Conservation (phyloP, 805 yeast species). For the Cyberlindnera veronae region DNA sequence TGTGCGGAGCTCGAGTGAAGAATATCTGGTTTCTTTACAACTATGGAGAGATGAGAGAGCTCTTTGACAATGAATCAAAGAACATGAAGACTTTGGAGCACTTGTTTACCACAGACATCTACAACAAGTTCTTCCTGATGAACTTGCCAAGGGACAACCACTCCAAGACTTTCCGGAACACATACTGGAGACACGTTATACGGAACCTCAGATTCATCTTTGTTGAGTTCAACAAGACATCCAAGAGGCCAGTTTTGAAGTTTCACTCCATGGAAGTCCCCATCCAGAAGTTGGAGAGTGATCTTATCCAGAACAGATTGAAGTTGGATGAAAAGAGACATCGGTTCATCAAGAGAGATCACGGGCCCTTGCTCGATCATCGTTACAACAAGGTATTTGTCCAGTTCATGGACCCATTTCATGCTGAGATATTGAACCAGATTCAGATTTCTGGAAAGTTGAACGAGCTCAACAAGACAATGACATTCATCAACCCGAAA, state of each 20-base stretch:
- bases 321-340: constrained; percentile 11
- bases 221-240: no score
- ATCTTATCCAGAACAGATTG: constrained; percentile 1
- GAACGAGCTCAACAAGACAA: constrained; percentile 40
- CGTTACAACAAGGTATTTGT: constrained; percentile 51
- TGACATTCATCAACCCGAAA: constrained; percentile 55
- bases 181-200: constrained; percentile 2
- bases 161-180: neutral
- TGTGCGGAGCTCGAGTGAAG: constrained; percentile 46
- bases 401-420: constrained; percentile 51
- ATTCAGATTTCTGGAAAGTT: constrained; percentile 43
- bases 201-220: constrained; percentile 4
- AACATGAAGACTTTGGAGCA: constrained; percentile 37
- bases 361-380: constrained; percentile 25
- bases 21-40: constrained; percentile 58
- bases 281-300: neutral
- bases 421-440: constrained; percentile 65
- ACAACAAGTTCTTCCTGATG: constrained; percentile 14
- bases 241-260: no score
- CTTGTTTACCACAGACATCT: constrained; percentile 34
- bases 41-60: constrained; percentile 33
- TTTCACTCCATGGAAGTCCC: neutral
- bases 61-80: constrained; percentile 29
- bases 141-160: neutral
- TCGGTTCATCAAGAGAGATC: constrained; percentile 19